Conservation (phyloP, 192 early-diverging fungal species). For the Backusella morwellensis region DNA sequence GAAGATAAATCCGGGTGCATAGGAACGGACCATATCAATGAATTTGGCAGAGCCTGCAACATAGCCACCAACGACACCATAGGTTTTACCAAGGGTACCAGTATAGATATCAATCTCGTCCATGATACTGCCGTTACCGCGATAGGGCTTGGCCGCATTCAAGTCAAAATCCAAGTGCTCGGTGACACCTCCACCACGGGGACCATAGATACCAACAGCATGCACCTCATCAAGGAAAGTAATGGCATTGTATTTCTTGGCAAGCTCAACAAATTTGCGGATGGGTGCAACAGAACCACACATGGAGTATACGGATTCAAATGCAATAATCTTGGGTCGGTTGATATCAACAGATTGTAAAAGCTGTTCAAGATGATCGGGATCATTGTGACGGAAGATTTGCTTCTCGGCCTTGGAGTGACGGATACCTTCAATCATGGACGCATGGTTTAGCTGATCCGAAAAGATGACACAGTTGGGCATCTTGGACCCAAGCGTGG, state of each 20-base stretch:
- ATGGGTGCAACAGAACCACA: slow-evolving; percentile 91
- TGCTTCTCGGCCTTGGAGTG: slow-evolving; percentile 84
- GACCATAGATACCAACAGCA: slow-evolving; percentile 97
- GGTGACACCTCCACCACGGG: slow-evolving; percentile 87
- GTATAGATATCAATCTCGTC: slow-evolving; percentile 93
- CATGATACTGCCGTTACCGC: slow-evolving; percentile 57
- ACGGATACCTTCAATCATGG: slow-evolving; percentile 97
- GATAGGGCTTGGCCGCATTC: slow-evolving; percentile 49
- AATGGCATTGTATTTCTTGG: slow-evolving; percentile 93
- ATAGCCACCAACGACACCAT: slow-evolving; percentile 95
- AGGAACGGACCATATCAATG: slow-evolving; percentile 93
- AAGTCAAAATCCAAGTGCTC: slow-evolving; percentile 85
- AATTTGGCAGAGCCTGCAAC: slow-evolving; percentile 84
- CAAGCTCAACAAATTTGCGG: slow-evolving; percentile 81
- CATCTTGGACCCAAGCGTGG: slow-evolving; percentile 83
- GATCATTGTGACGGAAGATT: slow-evolving; percentile 92
- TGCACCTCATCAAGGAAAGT: slow-evolving; percentile 97
- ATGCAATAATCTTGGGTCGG: slow-evolving; percentile 91
- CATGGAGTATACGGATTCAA: slow-evolving; percentile 98
- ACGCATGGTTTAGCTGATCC: slow-evolving; percentile 91
- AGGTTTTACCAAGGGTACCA: slow-evolving; percentile 95
- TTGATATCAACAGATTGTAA: slow-evolving; percentile 76
- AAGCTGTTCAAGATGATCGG: slow-evolving; percentile 82
- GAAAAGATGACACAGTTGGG: slow-evolving; percentile 93
- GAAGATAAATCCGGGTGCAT: slow-evolving; percentile 98